Evolutionary conservation across 2,329 filamentous ascomycete genomes (phyloP), one percentile per base, ranked within the genome.

Genomic region (Botrytis porri): DNA sequence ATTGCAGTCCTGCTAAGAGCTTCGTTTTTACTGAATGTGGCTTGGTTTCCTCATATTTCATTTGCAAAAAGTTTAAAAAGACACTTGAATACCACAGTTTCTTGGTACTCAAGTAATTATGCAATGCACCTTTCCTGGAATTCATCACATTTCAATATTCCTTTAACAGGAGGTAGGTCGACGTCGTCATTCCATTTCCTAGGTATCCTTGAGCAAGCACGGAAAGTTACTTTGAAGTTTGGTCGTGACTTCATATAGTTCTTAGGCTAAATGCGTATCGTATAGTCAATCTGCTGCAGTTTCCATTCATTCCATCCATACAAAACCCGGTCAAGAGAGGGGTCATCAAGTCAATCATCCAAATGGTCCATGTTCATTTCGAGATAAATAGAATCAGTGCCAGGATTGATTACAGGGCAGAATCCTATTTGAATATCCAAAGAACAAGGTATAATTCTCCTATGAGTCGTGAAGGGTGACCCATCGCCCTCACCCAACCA

Each of bases 1-100:
- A 65, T 66, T n/a, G 7, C 12, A 45, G 48, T 67, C 62, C 70
- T 67, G 37, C 45, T 48, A 51, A 60, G 41, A 51, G 35, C 51
- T 51, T 67, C 70, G 61, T 48, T 32, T 37, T 72, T 61, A 39
- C 70, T 48, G 9, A 29, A 48, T 29, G 29, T 60, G 70, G 70
- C 59, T 60, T 72, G 29, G 70, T 35, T 32, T 37, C 14, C 45
- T 25, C 20, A 10, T 20, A 60, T 25, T 43, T 69, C 65, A 59
- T 69, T 57, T 22, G 25, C 8, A 41, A 57, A 57, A 57, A 57
- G n/a, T 29, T 57, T 5, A 57, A 57, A 54, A 57, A 18, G n/a
- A 18, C 4, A 57, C 51, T 57, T 3, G 14, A 29, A 29, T 54
- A 29, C 51, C 35, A 57, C 51, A 25, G 41, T 65, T 65, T 65